Percentiles rank a stretch among this genome's conserved stretches.
Evolutionary conservation across 805 yeast genomes (phyloP).

Genomic region (Candida piceae): DNA sequence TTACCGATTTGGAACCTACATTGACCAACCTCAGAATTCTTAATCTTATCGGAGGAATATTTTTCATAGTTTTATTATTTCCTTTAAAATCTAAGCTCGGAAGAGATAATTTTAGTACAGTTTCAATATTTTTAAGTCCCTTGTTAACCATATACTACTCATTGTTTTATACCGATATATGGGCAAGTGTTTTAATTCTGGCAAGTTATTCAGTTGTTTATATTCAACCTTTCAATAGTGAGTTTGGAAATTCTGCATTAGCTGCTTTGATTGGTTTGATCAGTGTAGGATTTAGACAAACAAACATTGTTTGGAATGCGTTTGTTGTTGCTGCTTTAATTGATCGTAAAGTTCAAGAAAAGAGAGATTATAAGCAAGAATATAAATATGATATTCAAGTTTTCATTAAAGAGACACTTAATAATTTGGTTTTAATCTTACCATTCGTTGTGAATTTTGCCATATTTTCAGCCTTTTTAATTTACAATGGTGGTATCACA

Average conservation of each 20-base stretch:
- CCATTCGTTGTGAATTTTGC: slow-evolving; percentile 53
- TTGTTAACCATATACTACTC: slow-evolving; percentile 67
- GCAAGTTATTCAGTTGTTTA: slow-evolving; percentile 47
- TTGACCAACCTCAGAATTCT: slow-evolving; percentile 44
- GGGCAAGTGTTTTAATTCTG: slow-evolving; percentile 74
- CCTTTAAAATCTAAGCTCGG: slow-evolving; percentile 10
- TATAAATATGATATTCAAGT: slow-evolving; percentile 19
- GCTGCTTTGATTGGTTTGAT: slow-evolving; percentile 54
- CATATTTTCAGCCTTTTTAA: slow-evolving; percentile 52
- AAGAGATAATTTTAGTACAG: slow-evolving; percentile 13
- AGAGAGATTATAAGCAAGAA: slow-evolving; percentile 21
- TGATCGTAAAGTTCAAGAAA: slow-evolving; percentile 42
- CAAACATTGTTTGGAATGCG: slow-evolving; percentile 83
- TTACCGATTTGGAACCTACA: slow-evolving; percentile 27
- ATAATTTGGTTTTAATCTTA: slow-evolving; percentile 26
- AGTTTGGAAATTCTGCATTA: slow-evolving; percentile 21
- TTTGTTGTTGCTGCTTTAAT: slow-evolving; percentile 52
- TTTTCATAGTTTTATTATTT: slow-evolving; percentile 29
- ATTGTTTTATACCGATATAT: slow-evolving; percentile 87
- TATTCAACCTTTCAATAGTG: slow-evolving; percentile 17
- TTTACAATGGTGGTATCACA: slow-evolving; percentile 76
- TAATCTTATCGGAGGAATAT: slow-evolving; percentile 62
- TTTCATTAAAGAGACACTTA: slow-evolving; percentile 29
- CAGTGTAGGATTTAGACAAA: slow-evolving; percentile 80
- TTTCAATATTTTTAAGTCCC: slow-evolving; percentile 53